Base-by-base conservation (phyloP, 805 yeast genomes). In the Kockiozyma suomiensis region DNA sequence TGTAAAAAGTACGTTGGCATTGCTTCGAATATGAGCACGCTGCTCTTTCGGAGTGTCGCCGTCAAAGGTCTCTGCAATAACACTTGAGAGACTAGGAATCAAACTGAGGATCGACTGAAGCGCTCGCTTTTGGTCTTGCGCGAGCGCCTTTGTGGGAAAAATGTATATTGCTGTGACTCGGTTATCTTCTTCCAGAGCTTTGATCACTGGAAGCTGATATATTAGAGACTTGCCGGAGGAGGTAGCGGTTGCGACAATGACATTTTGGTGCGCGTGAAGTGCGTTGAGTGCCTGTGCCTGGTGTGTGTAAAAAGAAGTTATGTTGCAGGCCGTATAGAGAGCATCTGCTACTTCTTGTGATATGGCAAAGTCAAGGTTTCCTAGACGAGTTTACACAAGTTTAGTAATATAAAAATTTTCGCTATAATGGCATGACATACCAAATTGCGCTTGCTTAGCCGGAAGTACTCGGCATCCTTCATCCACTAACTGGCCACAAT, bases 71-170 rank as follows among this genome's bases (percentile, higher is more conserved):
- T 87, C 93, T 1, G 86, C 88, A 0, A 81, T 72, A 0, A 58
- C 50, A 19, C 15, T 53, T 4, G 58, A 75, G 1, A 78, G 66
- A 12, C 74, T 73, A 0, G 84, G 83, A 51, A 88, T 79, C 38
- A 74, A 74, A 4, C 78, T 73, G 46, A 87, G 74, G 10, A 88
- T 74, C 23, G 81, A 84, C 50, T 80, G 79, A 56, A 94, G 75
- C n/a, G 96, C 85, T 64, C 96, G 78, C 68, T 86, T 86, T 73
- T 94, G 99, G 76, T 94, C 99, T 70, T 94, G 99, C 0, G 99
- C 98, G 53, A 94, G 77, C 0, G 99, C 99, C 70, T 94, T 94
- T 0, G 99, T 94, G 1, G 99, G 99, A 68, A 94, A 94, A 12
- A 94, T 85, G 68, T 88, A 91, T 78, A 96, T 78, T 8, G 97